These are phyloP conservation scores for Fusarium virguliforme DNA, from an alignment of 2,329 filamentous ascomycete genomes.

Conservation along the genomic window DNA sequence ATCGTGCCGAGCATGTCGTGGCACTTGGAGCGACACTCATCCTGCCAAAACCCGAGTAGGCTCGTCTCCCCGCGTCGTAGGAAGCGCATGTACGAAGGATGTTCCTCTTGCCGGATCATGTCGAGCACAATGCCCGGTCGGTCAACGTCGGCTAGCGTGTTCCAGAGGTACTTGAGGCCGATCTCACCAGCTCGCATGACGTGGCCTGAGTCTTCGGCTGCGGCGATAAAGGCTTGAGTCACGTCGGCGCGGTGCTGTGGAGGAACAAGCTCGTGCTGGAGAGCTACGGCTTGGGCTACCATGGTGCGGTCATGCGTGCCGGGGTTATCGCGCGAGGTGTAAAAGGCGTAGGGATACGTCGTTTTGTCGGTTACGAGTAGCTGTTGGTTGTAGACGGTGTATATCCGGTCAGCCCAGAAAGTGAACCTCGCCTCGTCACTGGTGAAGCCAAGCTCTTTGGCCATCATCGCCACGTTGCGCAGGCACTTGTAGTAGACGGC, in stretches of 20 bases:
- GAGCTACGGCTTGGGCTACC: slow-evolving; percentile 57
- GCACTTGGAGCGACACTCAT: slow-evolving; percentile 61
- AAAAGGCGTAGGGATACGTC: slow-evolving; percentile 56
- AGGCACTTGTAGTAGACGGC: slow-evolving; percentile 62
- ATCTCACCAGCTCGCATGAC: slow-evolving; percentile 61
- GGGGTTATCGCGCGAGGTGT: slow-evolving; percentile 57
- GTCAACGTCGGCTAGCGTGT: slow-evolving; percentile 59
- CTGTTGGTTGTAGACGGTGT: slow-evolving; percentile 54
- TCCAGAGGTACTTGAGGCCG: slow-evolving; percentile 60
- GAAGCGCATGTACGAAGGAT: slow-evolving; percentile 66
- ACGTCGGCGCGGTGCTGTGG: slow-evolving; percentile 39
- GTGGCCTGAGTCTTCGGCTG: slow-evolving; percentile 53
- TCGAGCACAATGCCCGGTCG: slow-evolving; percentile 59
- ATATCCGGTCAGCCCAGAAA: slow-evolving; percentile 52
- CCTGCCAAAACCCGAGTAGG: slow-evolving; percentile 62
- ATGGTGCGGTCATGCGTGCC: slow-evolving; percentile 56
- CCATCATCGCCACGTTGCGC: slow-evolving; percentile 56
- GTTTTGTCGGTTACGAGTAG: slow-evolving; percentile 54
- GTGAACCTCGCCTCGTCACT: slow-evolving; percentile 49
- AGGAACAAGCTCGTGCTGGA: slow-evolving; percentile 46
- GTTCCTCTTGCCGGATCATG: slow-evolving; percentile 64
- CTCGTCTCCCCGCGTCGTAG: slow-evolving; percentile 62
- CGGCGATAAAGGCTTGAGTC: slow-evolving; percentile 43
- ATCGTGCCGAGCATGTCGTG: slow-evolving; percentile 66
- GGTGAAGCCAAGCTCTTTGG: slow-evolving; percentile 49